phyloP scores from a whole-genome alignment of 345 rosid genomes.

The Alliaria petiolata region DNA sequence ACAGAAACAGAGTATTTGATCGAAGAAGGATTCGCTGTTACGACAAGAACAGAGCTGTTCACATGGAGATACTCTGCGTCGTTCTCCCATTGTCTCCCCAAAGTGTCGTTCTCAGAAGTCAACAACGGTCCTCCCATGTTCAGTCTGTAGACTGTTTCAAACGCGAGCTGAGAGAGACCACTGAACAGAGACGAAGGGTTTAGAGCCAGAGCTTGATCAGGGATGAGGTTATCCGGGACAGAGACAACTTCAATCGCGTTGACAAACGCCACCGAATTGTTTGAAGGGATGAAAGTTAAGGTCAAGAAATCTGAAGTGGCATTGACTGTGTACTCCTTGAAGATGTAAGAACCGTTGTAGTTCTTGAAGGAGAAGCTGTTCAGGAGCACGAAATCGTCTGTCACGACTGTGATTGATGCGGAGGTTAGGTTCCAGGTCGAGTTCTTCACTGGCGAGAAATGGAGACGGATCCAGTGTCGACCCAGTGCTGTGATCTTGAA shows the following conservation, averaged over 20 bases:
- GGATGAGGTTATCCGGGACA: constrained; percentile 65
- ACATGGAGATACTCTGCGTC: constrained; percentile 76
- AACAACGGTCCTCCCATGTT: constrained; percentile 94
- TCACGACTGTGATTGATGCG: constrained; percentile 57
- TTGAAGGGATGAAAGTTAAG: constrained; percentile 63
- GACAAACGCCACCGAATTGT: constrained; percentile 75
- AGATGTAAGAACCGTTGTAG: constrained; percentile 52
- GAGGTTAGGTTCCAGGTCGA: constrained; percentile 54
- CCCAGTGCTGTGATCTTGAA: constrained; percentile 65
- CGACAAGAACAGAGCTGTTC: constrained; percentile 72
- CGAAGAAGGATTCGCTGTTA: constrained; percentile 62
- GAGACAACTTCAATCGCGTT: constrained; percentile 95
- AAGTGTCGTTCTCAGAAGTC: constrained; percentile 82
- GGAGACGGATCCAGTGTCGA: constrained; percentile 97
- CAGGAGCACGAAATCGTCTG: constrained; percentile 84
- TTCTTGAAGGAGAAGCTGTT: constrained; percentile 75
- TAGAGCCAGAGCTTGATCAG: constrained; percentile 69
- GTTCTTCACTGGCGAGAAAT: constrained; percentile 63
- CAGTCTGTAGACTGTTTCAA: constrained; percentile 84
- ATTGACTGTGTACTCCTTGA: constrained; percentile 90
- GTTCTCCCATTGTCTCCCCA: constrained; percentile 90
- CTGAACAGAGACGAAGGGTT: constrained; percentile 52
- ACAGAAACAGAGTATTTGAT: constrained; percentile 48
- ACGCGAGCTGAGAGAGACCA: constrained; percentile 70
- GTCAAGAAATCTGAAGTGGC: constrained; percentile 63